Conservation (phyloP, 2,329 filamentous ascomycete genomes). For the Spiromastix sp. region DNA sequence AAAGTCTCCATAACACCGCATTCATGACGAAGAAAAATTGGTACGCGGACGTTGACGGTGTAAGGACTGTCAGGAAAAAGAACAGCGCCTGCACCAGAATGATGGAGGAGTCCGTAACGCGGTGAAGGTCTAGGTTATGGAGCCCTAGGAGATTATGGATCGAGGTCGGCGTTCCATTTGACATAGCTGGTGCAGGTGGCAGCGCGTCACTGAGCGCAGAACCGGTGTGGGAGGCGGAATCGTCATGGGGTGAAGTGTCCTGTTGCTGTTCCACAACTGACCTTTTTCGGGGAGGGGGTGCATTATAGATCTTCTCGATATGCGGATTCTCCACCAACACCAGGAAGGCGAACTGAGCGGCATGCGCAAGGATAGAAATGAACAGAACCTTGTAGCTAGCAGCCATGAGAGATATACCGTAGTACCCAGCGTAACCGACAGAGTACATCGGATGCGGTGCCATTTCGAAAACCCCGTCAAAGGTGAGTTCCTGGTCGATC, state of each 20-base stretch:
- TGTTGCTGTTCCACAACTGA: conserved; percentile 21
- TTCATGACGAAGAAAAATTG: conserved; percentile 72
- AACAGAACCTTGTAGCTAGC: conserved; percentile 96
- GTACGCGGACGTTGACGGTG: conserved; percentile 64
- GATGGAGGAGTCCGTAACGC: conserved; percentile 73
- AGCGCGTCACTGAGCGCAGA: conserved; percentile 23
- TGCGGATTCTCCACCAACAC: conserved; percentile 90
- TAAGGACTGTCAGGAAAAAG: conserved; percentile 60
- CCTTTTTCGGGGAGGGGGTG: conserved; percentile 61
- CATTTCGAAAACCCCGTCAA: conserved; percentile 98
- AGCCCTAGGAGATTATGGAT: conserved; percentile 78
- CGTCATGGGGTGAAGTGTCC: conserved; percentile 19
- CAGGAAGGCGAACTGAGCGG: conserved; percentile 88
- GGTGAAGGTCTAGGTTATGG: conserved; percentile 76
- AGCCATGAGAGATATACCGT: conserved; percentile 95
- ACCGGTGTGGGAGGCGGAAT: conserved; percentile 20
- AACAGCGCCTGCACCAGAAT: conserved; percentile 68
- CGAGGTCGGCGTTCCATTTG: conserved; percentile 47
- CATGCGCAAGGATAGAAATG: conserved; percentile 90
- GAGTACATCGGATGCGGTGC: conserved; percentile 98
- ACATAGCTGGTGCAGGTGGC: conserved; percentile 32
- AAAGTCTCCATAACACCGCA: conserved; percentile 73
- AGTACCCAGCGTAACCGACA: conserved; percentile 94
- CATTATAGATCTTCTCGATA: conserved; percentile 95
- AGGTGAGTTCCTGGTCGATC: conserved; percentile 93